phyloP scores from a whole-genome alignment of 202 grass and related monocot genomes.

The Panicum virgatum region DNA sequence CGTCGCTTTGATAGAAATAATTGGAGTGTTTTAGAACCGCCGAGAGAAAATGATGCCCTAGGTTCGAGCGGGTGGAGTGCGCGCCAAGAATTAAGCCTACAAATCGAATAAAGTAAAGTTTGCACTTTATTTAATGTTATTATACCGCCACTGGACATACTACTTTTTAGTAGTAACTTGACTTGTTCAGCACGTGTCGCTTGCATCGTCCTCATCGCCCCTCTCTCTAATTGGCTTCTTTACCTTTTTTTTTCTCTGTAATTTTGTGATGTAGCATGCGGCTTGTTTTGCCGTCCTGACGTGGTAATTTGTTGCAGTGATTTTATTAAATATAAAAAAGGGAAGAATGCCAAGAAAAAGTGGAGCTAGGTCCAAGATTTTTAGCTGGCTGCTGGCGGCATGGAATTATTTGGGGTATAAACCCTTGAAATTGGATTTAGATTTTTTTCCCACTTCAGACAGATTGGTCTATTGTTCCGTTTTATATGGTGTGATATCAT shows the following conservation, averaged over 20 bases:
- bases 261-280: constrained; percentile 30
- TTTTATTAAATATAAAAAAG: neutral
- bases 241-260: neutral
- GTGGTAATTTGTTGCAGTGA: neutral
- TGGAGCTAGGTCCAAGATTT: neutral
- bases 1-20: neutral
- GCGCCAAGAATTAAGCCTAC: constrained; percentile 54
- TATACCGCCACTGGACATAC: neutral
- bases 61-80: constrained; percentile 50
- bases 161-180: neutral
- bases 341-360: neutral
- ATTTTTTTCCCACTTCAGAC: neutral
- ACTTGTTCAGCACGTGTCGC: constrained; percentile 57
- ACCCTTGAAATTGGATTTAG: neutral
- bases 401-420: constrained; percentile 25
- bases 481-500: neutral
- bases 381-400: neutral
- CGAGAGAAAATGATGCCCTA: neutral
- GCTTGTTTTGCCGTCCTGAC: constrained; percentile 5
- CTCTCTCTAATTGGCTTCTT: constrained; percentile 5
- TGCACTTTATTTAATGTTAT: constrained; percentile 41
- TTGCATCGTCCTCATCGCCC: constrained; percentile 53
- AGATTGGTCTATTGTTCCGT: neutral
- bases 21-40: neutral
- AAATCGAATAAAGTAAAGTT: constrained; percentile 59